These are phyloP conservation scores for Candida endomychidarum DNA, from an alignment of 805 yeast genomes.

Conservation along the genomic window DNA sequence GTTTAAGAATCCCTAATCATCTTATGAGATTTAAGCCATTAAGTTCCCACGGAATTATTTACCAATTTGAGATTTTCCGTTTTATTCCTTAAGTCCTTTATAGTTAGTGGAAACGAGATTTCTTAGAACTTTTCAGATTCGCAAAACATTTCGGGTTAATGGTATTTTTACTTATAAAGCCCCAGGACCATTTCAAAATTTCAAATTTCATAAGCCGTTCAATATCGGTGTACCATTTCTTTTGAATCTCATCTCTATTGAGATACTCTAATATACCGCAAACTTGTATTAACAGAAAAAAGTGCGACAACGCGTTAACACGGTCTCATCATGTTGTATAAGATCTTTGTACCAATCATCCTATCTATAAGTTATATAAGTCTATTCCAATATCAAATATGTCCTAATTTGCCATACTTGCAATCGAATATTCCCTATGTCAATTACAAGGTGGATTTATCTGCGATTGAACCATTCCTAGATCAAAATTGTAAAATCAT, in stretches of 20 bases:
- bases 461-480: constrained; percentile 8
- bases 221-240: no score
- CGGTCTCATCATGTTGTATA: constrained; percentile 4
- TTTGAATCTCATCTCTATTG: no score
- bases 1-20: no score
- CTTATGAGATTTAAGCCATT: no score
- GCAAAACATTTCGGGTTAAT: no score
- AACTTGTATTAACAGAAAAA: no score
- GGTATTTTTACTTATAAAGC: no score
- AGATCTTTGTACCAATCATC: constrained; percentile 2
- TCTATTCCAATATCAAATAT: constrained; percentile 8
- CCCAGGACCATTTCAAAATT: no score
- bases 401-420: constrained; percentile 8
- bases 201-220: no score
- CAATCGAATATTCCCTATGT: background rate
- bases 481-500: constrained; percentile 11
- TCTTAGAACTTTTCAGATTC: no score
- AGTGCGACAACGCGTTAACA: constrained; percentile 1
- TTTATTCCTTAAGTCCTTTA: background rate
- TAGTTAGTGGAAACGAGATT: no score
- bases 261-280: no score
- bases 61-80: background rate
- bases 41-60: background rate
- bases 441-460: constrained; percentile 2
- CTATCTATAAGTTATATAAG: constrained; percentile 2